Percentiles rank a stretch among this genome's conserved stretches.
Evolutionary conservation across 208 protist species (phyloP).

Genomic region (Leptomonas pyrrhocoris): DNA sequence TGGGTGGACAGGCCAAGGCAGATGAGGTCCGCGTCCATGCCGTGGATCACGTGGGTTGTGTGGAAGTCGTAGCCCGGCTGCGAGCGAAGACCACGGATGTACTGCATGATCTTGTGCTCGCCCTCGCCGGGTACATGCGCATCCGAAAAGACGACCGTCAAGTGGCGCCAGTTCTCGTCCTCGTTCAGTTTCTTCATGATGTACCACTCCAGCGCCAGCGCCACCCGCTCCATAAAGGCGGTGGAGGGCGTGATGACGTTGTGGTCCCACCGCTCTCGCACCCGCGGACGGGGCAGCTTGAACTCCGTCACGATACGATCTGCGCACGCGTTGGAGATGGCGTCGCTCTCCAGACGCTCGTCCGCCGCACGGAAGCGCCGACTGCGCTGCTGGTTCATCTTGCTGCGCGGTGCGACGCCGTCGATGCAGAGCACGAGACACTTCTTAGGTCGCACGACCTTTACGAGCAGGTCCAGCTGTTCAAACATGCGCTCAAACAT

Average conservation of each 20-base stretch:
- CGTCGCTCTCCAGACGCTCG: conserved; percentile 84
- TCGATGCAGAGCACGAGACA: conserved; percentile 98
- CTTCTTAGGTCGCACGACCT: conserved; percentile 97
- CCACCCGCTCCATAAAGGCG: conserved; percentile 97
- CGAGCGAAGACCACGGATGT: conserved; percentile 85
- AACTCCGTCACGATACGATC: conserved; percentile 61
- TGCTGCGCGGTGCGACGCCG: conserved; percentile 99
- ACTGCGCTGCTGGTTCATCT: conserved; percentile 99
- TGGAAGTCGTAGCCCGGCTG: conserved; percentile 96
- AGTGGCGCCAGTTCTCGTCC: conserved; percentile 91
- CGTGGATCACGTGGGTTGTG: conserved; percentile 98
- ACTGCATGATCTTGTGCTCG: conserved; percentile 96
- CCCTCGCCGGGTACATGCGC: conserved; percentile 98
- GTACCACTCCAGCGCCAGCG: conserved; percentile 93
- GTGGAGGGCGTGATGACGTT: conserved; percentile 99
- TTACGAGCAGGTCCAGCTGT: conserved; percentile 98
- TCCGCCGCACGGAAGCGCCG: conserved; percentile 96
- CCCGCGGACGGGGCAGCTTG: conserved; percentile 56
- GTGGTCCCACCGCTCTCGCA: conserved; percentile 94
- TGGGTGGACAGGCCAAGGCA: conserved; percentile 98
- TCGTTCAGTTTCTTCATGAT: conserved; percentile 94
- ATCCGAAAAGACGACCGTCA: conserved; percentile 97
- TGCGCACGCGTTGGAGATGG: conserved; percentile 65
- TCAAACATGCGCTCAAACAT: conserved; percentile 95
- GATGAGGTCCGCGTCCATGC: conserved; percentile 99